Base-by-base conservation (phyloP, 2,329 filamentous ascomycete species). In the Aspergillus sp. region DNA sequence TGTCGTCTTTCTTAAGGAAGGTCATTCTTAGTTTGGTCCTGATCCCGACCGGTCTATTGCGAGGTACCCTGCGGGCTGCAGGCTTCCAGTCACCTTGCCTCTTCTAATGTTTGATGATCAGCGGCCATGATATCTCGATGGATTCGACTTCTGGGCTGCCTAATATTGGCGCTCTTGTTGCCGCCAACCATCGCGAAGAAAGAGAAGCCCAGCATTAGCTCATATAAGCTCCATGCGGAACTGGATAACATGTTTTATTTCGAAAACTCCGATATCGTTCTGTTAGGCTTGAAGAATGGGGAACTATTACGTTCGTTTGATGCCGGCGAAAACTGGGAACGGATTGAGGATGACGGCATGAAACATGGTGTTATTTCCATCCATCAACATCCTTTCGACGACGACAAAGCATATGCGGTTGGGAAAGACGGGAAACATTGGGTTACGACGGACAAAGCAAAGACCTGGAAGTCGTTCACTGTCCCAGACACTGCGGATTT, bases 221-320 rank as follows among this genome's bases (percentile, higher is more conserved):
- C 81, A 58, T 89, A 80, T 53, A 75, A 82, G 47, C 90, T 97
- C 76, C 79, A 89, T 44, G 80, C 86, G 66, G 75, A 81, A 53
- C 90, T 91, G 1, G 71, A 77, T 53, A 86, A 87, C 71, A 79
- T 97, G 63, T 89, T 89, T 76, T 99, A 96, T 77, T 98, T 99
- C 71, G 88, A 95, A 69, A 90, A 93, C 73, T 93, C 90, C 64
- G 88, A 96, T 72, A 85, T 89, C 51, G 81, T 96, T 58, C 76
- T 98, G 45, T 87, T 91, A 66, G 89, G 96, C 71, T 69, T 79
- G 49, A 74, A 81, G 13, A 82, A 83, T 41, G 81, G 83, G 58
- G 85, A 85, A 61, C 81, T 96, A 51, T 92, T 88, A 74, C 87
- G 90, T 59, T 96, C 93, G 44, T 81, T 82, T 47, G 86, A 98